Base-by-base conservation (phyloP, 2,329 filamentous ascomycete genomes). In the Aspergillus terreus region DNA sequence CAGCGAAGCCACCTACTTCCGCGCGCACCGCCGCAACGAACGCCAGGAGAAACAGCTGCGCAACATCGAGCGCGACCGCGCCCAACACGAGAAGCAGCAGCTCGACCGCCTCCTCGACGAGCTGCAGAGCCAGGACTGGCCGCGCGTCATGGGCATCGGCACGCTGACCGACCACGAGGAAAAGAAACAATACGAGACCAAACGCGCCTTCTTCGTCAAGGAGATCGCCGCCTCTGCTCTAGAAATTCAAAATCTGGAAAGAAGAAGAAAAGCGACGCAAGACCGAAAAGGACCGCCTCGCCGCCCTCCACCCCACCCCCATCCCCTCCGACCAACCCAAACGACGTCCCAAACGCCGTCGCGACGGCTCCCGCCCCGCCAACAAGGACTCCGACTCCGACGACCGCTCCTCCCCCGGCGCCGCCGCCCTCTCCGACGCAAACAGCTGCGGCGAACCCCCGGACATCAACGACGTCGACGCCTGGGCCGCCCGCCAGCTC, bases 81-180 rank as follows among this genome's bases (percentile, higher is more conserved):
- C 83, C 4, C 83, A 84, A 73, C 83, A 86, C 63, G 82, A 86
- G 58, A 85, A 86, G 59, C 78, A 81, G 44, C 81, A 85, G 59
- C 70, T 86, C n/a, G 83, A 86, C 55, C 76, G 82, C 6, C 72
- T 86, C 14, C 78, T 96, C 6, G 90, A 94, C 49, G 90, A 90
- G 15, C 79, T 99, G 1, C 87, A 90, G 67, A 89, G 92, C 2
- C 90, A 88, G 52, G 94, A 97, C 70, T 99, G 94, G 94, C 78
- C 96, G 51, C 86, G 88, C 55, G 82, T 92, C 4, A 91, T 99
- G 84, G 94, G 92, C 23, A 87, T 97, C 32, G 92, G 85, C 57
- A 90, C 82, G 35, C 75, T 95, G 35, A 95, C 90, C 0, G 92
- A 96, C 64, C 84, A 5, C 11, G 40, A 84, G 19, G 89, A 90